Conservation (phyloP, 345 rosid genomes). For the Geranium rotundifolium region DNA sequence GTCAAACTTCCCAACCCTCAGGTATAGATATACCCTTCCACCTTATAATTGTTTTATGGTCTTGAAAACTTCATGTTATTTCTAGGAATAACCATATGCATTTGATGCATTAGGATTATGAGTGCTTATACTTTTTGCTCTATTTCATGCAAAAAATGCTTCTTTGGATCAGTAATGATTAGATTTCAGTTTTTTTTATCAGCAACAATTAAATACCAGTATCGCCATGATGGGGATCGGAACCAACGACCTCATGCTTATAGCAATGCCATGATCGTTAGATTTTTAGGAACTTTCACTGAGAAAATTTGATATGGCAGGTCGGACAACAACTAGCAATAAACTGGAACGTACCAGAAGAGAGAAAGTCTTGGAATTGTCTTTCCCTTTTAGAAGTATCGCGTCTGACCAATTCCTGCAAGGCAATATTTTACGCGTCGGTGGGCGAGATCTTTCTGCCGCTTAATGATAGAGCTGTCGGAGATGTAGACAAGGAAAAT, state of each 20-base stretch:
- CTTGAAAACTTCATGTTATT: no score
- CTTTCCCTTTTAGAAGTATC: constrained; percentile 30
- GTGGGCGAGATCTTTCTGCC: constrained; percentile 46
- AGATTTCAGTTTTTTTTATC: no score
- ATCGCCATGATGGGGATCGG: no score
- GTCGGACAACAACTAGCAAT: constrained; percentile 16
- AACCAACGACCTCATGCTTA: no score
- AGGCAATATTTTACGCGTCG: constrained; percentile 29
- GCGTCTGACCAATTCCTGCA: constrained; percentile 13
- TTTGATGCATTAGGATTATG: no score
- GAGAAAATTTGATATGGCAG: constrained; percentile 7
- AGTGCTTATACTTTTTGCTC: no score
- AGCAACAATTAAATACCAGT: no score
- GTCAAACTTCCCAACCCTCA: constrained; percentile 4
- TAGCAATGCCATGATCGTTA: neutral
- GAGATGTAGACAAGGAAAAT: constrained; percentile 32
- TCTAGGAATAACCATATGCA: no score
- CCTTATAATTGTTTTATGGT: no score
- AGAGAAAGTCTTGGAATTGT: constrained; percentile 18
- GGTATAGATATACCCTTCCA: constrained; percentile 8
- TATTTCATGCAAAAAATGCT: no score
- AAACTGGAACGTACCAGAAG: constrained; percentile 47
- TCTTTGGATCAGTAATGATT: no score
- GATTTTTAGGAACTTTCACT: neutral
- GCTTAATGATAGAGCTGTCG: constrained; percentile 16